A percentile compares a stretch with the other conserved stretches of the same genome.
Evolutionary conservation across 495 filamentous ascomycete genomes (phyloP).

Genomic region (Chaetomium cochliodes): DNA sequence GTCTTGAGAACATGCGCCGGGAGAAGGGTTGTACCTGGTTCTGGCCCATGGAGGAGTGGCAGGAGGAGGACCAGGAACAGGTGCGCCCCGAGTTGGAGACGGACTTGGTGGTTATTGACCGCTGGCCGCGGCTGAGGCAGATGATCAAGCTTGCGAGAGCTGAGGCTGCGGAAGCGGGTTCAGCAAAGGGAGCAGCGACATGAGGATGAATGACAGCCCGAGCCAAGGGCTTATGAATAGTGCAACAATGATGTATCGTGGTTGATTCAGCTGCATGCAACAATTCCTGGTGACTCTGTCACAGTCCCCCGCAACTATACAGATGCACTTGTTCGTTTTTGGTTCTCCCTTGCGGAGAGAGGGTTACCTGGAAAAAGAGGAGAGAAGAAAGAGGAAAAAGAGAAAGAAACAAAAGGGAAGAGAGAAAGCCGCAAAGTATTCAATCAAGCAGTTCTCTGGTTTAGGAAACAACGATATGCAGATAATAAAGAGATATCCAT

Average conservation of each 20-base stretch:
- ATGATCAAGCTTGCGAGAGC: conserved; percentile 1
- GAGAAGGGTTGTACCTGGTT: conserved; percentile 30
- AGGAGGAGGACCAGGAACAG: neutral
- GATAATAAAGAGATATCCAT: too few species aligned
- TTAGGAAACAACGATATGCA: too few species aligned
- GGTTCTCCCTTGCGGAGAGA: too few species aligned
- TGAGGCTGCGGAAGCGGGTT: neutral
- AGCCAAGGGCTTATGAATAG: neutral
- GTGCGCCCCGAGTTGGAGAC: conserved; percentile 15
- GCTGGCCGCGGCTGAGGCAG: conserved; percentile 22
- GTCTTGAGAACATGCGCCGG: conserved; percentile 27
- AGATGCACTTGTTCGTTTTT: too few species aligned
- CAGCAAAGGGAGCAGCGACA: neutral
- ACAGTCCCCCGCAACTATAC: too few species aligned
- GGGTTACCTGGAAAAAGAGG: too few species aligned
- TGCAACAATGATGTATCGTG: neutral
- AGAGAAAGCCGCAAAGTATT: too few species aligned
- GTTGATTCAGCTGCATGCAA: neutral
- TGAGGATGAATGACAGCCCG: neutral
- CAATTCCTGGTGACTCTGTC: too few species aligned
- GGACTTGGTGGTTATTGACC: conserved; percentile 14
- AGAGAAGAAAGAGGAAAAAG: too few species aligned
- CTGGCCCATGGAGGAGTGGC: conserved; percentile 20
- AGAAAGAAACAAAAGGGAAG: too few species aligned
- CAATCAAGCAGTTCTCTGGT: too few species aligned